Evolutionary conservation across 176 grass and related monocot species (phyloP).

Genomic region (Saccharum spontaneum): DNA sequence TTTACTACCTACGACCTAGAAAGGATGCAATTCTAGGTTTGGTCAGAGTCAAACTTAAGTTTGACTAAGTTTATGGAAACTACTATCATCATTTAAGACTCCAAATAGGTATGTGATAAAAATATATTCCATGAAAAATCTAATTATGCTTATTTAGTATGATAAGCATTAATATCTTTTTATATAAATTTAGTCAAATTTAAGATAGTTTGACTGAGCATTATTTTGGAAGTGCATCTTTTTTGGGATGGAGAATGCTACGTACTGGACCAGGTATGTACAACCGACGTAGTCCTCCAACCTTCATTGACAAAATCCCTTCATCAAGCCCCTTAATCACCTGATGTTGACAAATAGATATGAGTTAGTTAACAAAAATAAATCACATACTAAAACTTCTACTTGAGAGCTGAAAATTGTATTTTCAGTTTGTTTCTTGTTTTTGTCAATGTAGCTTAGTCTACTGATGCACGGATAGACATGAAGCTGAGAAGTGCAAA

Average conservation of each 20-base stretch:
- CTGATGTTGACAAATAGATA: slow-evolving; percentile 23
- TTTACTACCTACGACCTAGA: too few species aligned
- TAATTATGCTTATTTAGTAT: too few species aligned
- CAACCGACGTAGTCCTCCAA: slow-evolving; percentile 81
- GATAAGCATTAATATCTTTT: too few species aligned
- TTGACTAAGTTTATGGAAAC: too few species aligned
- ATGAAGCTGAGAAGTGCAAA: not conserved
- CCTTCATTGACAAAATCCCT: slow-evolving; percentile 89
- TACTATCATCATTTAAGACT: too few species aligned
- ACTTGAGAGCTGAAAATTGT: not conserved
- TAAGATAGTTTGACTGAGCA: too few species aligned
- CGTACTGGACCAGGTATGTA: slow-evolving; percentile 92
- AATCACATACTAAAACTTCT: not conserved
- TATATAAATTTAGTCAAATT: too few species aligned
- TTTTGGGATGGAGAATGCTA: not conserved
- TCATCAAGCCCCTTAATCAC: slow-evolving; percentile 95
- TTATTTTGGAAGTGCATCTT: too few species aligned
- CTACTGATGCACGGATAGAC: not conserved
- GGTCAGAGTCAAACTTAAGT: too few species aligned
- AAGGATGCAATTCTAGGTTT: too few species aligned
- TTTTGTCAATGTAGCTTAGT: not conserved
- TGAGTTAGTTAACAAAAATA: not conserved
- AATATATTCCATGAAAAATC: too few species aligned
- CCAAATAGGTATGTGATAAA: too few species aligned
- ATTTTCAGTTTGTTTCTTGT: not conserved